Percentiles rank a stretch among this genome's conserved stretches.
phyloP scores from a whole-genome alignment of 2,329 filamentous ascomycete genomes.

The Aspergillaceae sp. region DNA sequence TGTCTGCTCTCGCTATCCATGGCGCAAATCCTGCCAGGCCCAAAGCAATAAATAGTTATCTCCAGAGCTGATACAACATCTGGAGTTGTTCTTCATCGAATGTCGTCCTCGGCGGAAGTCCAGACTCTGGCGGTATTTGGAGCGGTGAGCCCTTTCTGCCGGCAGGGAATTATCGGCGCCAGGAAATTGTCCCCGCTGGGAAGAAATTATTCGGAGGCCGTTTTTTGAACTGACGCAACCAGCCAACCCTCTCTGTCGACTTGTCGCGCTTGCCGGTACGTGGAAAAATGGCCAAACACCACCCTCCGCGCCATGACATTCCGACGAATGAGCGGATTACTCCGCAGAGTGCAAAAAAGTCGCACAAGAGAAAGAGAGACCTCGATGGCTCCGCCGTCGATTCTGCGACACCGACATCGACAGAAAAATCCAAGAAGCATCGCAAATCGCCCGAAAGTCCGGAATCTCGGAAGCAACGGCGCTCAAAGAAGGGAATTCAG shows the following conservation, averaged over 20 bases:
- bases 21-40: constrained; percentile 4
- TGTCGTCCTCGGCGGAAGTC: constrained; percentile 6
- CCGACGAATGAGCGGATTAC: constrained; percentile 17
- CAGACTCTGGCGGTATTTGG: constrained; percentile 8
- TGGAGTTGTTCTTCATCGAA: not conserved
- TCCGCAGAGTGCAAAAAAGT: constrained; percentile 15
- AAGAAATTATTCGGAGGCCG: constrained; percentile 12
- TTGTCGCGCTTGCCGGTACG: not conserved
- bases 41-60: too few species aligned
- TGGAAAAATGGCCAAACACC: constrained; percentile 37
- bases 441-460: constrained; percentile 11
- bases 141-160: constrained; percentile 18
- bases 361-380: constrained; percentile 29
- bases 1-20: constrained; percentile 12
- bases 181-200: constrained; percentile 18
- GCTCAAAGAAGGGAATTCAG: constrained; percentile 17
- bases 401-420: constrained; percentile 21
- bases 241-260: not conserved
- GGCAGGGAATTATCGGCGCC: not conserved
- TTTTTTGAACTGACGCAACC: not conserved
- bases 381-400: constrained; percentile 15
- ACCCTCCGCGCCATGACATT: constrained; percentile 42
- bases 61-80: not conserved
- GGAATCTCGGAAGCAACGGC: constrained; percentile 22
- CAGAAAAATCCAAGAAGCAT: constrained; percentile 31